Evolutionary conservation across 2,329 filamentous ascomycete genomes (phyloP), one percentile per base, ranked within the genome.

Genomic region (Arthroderma sp.): DNA sequence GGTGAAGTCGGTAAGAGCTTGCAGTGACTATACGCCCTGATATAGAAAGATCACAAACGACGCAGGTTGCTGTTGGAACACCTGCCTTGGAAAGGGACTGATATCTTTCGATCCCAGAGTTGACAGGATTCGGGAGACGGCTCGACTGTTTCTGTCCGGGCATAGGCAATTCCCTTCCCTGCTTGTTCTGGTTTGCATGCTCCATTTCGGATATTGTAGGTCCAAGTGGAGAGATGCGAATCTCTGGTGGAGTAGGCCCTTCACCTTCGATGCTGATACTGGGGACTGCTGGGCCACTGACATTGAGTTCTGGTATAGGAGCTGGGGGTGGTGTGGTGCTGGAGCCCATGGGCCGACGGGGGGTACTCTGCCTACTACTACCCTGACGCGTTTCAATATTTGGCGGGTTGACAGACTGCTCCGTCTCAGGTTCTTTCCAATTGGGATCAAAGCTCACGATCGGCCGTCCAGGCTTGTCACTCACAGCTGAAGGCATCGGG

Each of bases 371-470:
- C 13, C 41, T 38, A 7, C 41, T 38, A 7, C 9, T 38, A 17
- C 37, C 11, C 2, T 11, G 17, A 5, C 3, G 9, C 2, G 6
- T 13, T 13, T 23, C 35, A 19, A 2, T 54, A 15, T 19, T 35
- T 11, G 31, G 4, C 60, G 61, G 44, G 67, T 66, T 38, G 66
- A 58, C n/a, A 66, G 67, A 53, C 70, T 64, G 51, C 59, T 70
- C 65, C 25, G 66, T 61, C 72, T 76, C 75, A 71, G 79, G 77
- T 74, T 80, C 76, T 73, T 85, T 86, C 76, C 88, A 95, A 69
- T 86, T 81, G 67, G 81, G 81, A 74, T 95, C 82, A 79, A 97
- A 97, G 80, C 91, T 97, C 79, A 97, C 91, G 77, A 97, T 97
- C 62, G 91, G 91, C 69, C 91, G 84, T 65, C 89, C 89, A 65